Evolutionary conservation across 306 rosid genomes (phyloP).

Genomic region (Arachis stenosperma): DNA sequence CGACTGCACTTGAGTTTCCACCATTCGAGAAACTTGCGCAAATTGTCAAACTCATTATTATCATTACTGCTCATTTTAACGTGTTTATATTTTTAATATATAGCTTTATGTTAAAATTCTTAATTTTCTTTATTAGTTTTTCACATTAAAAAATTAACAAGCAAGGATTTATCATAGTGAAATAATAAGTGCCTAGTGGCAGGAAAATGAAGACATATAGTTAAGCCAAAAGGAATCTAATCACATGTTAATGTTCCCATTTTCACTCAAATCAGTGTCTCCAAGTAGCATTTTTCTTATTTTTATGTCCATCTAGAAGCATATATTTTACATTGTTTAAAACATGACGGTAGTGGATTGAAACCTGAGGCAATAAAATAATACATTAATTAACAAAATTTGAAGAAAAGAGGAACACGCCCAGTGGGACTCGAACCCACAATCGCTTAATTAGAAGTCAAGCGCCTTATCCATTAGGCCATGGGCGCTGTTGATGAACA

Average conservation of each 20-base stretch:
- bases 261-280: background rate
- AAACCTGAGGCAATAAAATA: background rate
- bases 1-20: no score
- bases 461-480: conserved; percentile 67
- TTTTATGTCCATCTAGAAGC: background rate
- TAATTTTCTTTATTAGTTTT: no score
- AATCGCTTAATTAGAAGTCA: conserved; percentile 68
- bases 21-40: no score
- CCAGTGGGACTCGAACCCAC: conserved; percentile 72
- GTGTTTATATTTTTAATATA: no score
- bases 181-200: background rate
- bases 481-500: conserved; percentile 38
- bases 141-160: no score
- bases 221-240: conserved; percentile 8
- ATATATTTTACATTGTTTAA: background rate
- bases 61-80: no score
- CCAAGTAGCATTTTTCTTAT: background rate
- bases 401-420: conserved; percentile 2
- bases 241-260: conserved; percentile 3
- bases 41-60: no score
- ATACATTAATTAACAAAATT: background rate
- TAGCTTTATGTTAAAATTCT: no score
- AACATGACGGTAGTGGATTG: background rate
- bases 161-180: no score
- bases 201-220: background rate